Base-by-base conservation (phyloP, 2,329 filamentous ascomycete genomes). In the Tolypocladium guangdongense region DNA sequence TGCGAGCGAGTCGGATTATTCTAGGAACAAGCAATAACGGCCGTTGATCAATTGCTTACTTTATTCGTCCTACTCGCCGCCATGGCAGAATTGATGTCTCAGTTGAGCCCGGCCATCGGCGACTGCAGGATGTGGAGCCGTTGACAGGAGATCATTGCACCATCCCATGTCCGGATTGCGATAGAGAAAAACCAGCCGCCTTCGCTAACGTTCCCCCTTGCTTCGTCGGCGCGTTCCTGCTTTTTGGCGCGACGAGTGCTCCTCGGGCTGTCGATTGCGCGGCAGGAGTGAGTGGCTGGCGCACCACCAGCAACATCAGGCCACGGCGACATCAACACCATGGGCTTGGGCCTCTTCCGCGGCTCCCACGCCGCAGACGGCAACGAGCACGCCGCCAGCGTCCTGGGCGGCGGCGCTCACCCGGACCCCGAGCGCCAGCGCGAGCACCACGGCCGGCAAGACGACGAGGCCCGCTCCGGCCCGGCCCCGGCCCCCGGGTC, bases 81-180 rank as follows among this genome's bases (percentile, higher is more conserved):
- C n/a, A n/a, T n/a, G n/a, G n/a, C n/a, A n/a, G n/a, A n/a, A n/a
- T 11, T 32, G 32, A 8, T 12, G 32, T 11, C 8, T 8, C 32
- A 11, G 10, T 22, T 20, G 11, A 11, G 20, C 38, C 41, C 41
- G 41, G 41, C 11, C 5, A 11, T n/a, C 12, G 41, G 41, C 39
- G 22, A 1, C 7, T 11, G 8, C 4, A 20, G 4, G 7, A 5
- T 45, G 41, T 30, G 41, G 41, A 45, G 20, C 14, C 22, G 14
- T 8, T 3, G 27, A 8, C 36, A 18, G 32, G 43, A 24, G 43
- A 24, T 24, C 24, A 46, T 46, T 18, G 18, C 49, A 50, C 49
- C 49, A 50, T 50, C 24, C 49, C 37, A 33, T 39, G 49, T 43
- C 37, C 37, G 49, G 37, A 50, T 50, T 50, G 11, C 49, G 36